Evolutionary conservation across 176 grass and related monocot species (phyloP).

Genomic region (Hsuehochloa calcarea): DNA sequence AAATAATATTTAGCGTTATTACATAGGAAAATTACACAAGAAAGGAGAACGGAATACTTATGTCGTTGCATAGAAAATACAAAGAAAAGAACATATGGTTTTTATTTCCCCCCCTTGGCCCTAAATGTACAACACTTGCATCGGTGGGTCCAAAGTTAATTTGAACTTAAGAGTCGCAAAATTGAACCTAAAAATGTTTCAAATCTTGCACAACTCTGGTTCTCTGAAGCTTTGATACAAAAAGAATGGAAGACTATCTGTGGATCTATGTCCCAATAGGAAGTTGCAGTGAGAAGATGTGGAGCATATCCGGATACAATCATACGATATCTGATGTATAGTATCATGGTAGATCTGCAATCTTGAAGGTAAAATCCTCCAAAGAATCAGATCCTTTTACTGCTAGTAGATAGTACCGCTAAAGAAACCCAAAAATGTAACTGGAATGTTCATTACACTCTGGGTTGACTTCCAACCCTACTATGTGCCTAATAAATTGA

Average conservation of each 20-base stretch:
- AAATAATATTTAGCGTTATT: background rate
- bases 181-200: conserved; percentile 23
- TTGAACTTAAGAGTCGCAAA: conserved; percentile 4
- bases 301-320: conserved; percentile 45
- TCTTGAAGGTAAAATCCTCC: conserved; percentile 32
- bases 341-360: conserved; percentile 43
- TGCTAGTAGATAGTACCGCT: conserved; percentile 14
- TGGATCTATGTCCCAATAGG: conserved; percentile 32
- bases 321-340: conserved; percentile 48
- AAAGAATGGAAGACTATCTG: conserved; percentile 53
- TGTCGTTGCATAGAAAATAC: background rate
- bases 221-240: conserved; percentile 37
- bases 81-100: background rate
- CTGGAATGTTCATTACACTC: conserved; percentile 41
- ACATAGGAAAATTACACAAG: background rate
- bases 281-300: conserved; percentile 47
- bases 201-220: conserved; percentile 21
- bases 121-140: conserved; percentile 29
- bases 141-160: background rate
- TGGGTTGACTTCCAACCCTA: conserved; percentile 62
- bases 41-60: background rate
- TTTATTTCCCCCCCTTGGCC: background rate
- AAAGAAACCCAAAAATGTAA: conserved; percentile 50
- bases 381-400: conserved; percentile 49
- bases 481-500: conserved; percentile 52